Percentiles rank a stretch among this genome's conserved stretches.
phyloP scores from a whole-genome alignment of 2,329 filamentous ascomycete genomes.

The Calycina marina region DNA sequence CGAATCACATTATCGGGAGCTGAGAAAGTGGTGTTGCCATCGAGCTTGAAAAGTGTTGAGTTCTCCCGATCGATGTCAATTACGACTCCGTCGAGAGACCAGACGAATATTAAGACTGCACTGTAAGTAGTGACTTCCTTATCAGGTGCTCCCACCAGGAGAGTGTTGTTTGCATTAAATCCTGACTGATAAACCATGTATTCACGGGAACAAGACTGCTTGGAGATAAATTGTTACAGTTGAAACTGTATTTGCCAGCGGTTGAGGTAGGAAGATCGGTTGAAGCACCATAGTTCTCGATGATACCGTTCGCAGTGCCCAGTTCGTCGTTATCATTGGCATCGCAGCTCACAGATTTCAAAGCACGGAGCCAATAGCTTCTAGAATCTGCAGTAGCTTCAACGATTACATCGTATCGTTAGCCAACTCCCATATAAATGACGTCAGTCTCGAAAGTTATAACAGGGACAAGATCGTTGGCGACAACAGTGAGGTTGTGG shows the following conservation, averaged over 20 bases:
- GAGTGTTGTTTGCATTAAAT: background rate
- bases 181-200: background rate
- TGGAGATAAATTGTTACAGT: background rate
- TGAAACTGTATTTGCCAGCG: background rate
- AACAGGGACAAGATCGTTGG: conserved; percentile 1
- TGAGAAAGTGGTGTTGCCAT: background rate
- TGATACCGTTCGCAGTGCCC: background rate
- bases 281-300: background rate
- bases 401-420: conserved; percentile 5
- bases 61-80: background rate
- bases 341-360: background rate
- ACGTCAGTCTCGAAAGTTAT: conserved; percentile 3
- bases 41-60: background rate
- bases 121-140: background rate
- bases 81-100: background rate
- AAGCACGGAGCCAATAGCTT: background rate
- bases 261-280: background rate
- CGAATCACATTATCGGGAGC: background rate
- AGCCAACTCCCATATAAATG: conserved; percentile 2
- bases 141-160: background rate
- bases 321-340: background rate
- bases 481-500: background rate
- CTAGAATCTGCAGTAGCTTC: background rate
- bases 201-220: background rate
- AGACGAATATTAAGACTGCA: background rate